Evolutionary conservation across 1,284 basidiomycete genomes (phyloP), one percentile per base, ranked within the genome.

Genomic region (Macrocybe sp.): DNA sequence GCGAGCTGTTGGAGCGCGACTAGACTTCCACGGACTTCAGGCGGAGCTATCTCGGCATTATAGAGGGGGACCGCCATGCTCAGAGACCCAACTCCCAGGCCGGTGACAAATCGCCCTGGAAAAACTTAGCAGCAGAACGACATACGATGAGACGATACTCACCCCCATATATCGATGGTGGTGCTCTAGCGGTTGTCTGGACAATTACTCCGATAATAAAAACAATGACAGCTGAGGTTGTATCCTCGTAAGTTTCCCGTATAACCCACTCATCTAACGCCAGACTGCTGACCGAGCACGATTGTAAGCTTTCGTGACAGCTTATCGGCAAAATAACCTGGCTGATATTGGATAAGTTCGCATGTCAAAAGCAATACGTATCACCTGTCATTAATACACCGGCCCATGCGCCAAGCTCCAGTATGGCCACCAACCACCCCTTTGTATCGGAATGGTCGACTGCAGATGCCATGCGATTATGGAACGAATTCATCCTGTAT

Each of bases 1-100:
- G 85, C 82, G 8, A 91, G 72, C 59, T 92, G 89, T 61, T 92
- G 89, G 9, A 92, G 75, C 2, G 86, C 86, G 38, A 92, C 88
- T 34, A 92, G 71, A 57, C 84, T 85, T 6, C 89, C 89, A 54
- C 89, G 80, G 16, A 92, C 85, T 65, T 91, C 89, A 2, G 89
- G 85, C 14, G 89, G 87, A 1, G 86, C 83, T 39, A 91, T 76
- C 64, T 68, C 67, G 36, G 59, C 79, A 67, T 92, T 91, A 74
- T 89, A 91, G 7, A 88, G 66, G 6, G 87, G 87, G 8, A 89
- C 83, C 29, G 74, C 74, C 79, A 87, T 85, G 57, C 81, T 85
- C 37, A 89, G 69, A 2, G 85, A 83, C 43, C 87, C 87, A 37
- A 90, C 81, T 49, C 85, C 86, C 41, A 88, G 62, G 74, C 87